Evolutionary conservation across 768 basidiomycete genomes (phyloP).

Genomic region (Tylopilus vinaceipallidus): DNA sequence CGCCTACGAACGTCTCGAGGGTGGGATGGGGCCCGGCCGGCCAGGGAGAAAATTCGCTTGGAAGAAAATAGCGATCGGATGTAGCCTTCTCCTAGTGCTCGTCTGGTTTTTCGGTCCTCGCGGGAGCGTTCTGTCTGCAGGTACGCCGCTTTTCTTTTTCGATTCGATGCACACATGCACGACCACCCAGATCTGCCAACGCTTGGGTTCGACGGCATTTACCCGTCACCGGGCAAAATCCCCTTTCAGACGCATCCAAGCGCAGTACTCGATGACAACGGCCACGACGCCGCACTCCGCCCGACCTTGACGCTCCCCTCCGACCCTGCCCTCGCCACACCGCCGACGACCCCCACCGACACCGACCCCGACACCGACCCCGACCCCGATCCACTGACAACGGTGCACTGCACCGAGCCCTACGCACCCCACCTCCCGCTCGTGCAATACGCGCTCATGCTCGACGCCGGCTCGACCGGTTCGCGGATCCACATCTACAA

Average conservation of each 20-base stretch:
- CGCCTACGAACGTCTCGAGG: slow-evolving; percentile 61
- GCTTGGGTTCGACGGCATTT: slow-evolving; percentile 23
- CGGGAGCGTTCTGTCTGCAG: slow-evolving; percentile 12
- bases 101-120: slow-evolving; percentile 68
- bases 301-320: slow-evolving; percentile 2
- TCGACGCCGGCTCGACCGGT: slow-evolving; percentile 97
- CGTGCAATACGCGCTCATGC: slow-evolving; percentile 93
- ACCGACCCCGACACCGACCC: slow-evolving; percentile 63
- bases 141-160: slow-evolving; percentile 13
- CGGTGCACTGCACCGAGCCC: slow-evolving; percentile 66
- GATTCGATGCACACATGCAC: neutral
- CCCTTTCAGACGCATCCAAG: slow-evolving; percentile 3
- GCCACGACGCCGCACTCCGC: too few relatives aligned
- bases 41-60: slow-evolving; percentile 41
- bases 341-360: too few relatives aligned
- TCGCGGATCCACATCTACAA: slow-evolving; percentile 99
- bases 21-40: slow-evolving; percentile 53
- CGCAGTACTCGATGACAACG: neutral
- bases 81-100: slow-evolving; percentile 51
- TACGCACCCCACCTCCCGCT: slow-evolving; percentile 49
- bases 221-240: slow-evolving; percentile 20
- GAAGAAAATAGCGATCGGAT: slow-evolving; percentile 68
- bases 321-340: slow-evolving; percentile 3
- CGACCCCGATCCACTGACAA: slow-evolving; percentile 72
- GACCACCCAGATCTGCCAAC: slow-evolving; percentile 11